A percentile compares a stretch with the other conserved stretches of the same genome.
phyloP scores from a whole-genome alignment of 2,329 filamentous ascomycete genomes.

The Hypoxylon sp. region DNA sequence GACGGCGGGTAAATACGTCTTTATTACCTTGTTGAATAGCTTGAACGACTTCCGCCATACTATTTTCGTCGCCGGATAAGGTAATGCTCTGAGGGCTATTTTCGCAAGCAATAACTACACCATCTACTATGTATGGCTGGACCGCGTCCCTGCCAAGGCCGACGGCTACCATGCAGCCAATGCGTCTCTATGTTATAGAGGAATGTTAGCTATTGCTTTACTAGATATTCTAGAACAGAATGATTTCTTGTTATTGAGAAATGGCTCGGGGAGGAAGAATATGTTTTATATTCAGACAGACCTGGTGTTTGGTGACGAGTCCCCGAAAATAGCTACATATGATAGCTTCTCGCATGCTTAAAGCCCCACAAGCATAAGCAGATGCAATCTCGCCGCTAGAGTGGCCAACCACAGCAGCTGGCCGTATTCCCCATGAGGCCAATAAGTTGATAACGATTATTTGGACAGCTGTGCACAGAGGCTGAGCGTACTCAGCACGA shows the following conservation, averaged over 20 bases:
- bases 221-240: too few relatives aligned
- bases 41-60: slow-evolving; percentile 35
- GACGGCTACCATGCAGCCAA: slow-evolving; percentile 55
- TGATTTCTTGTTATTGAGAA: too few relatives aligned
- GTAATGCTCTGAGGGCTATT: slow-evolving; percentile 47
- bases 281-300: too few relatives aligned
- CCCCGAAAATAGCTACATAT: slow-evolving; percentile 57
- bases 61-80: slow-evolving; percentile 36
- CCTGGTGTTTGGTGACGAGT: slow-evolving; percentile 32
- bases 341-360: slow-evolving; percentile 57
- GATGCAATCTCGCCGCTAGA: slow-evolving; percentile 62
- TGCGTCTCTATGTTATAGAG: too few relatives aligned
- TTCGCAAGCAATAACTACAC: slow-evolving; percentile 40
- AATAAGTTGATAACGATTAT: slow-evolving; percentile 40
- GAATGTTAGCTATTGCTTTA: too few relatives aligned
- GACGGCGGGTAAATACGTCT: slow-evolving; percentile 29
- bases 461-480: slow-evolving; percentile 44
- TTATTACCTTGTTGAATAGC: slow-evolving; percentile 33
- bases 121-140: slow-evolving; percentile 28
- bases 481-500: slow-evolving; percentile 49
- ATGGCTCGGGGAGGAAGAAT: too few relatives aligned
- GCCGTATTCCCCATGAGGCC: slow-evolving; percentile 6
- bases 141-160: slow-evolving; percentile 47
- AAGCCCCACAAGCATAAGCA: slow-evolving; percentile 58
- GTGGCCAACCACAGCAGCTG: slow-evolving; percentile 42